Percentiles rank a stretch among this genome's conserved stretches.
phyloP scores from a whole-genome alignment of 2,329 filamentous ascomycete species.

The Cercospora nicotianae region DNA sequence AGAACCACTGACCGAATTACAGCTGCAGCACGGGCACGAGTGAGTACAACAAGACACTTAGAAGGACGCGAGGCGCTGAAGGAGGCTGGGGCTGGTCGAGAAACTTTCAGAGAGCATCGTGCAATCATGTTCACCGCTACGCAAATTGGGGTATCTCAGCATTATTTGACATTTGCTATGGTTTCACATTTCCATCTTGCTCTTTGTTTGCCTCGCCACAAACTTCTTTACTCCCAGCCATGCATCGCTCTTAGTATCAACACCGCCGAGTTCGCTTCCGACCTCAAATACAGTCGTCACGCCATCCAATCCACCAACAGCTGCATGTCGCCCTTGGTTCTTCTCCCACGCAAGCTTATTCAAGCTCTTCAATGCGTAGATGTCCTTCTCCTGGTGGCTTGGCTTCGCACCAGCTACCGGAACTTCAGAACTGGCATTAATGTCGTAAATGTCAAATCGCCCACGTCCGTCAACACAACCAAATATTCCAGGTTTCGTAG shows the following conservation, averaged over 20 bases:
- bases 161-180: not conserved
- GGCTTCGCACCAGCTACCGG: slow-evolving; percentile 71
- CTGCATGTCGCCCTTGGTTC: slow-evolving; percentile 80
- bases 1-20: not conserved
- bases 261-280: slow-evolving; percentile 75
- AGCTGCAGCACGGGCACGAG: not conserved
- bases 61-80: not conserved
- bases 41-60: not conserved
- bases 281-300: slow-evolving; percentile 93
- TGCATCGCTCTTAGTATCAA: slow-evolving; percentile 79
- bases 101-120: not conserved
- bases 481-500: slow-evolving; percentile 90
- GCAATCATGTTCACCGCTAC: not conserved
- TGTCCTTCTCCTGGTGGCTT: slow-evolving; percentile 39
- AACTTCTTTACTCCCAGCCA: slow-evolving; percentile 93
- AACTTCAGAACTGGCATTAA: slow-evolving; percentile 88
- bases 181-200: slow-evolving; percentile 26
- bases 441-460: slow-evolving; percentile 90
- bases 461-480: slow-evolving; percentile 91
- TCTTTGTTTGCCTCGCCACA: slow-evolving; percentile 55
- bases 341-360: slow-evolving; percentile 96
- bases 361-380: slow-evolving; percentile 65
- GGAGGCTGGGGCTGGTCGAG: not conserved
- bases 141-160: slow-evolving; percentile 9
- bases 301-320: slow-evolving; percentile 89